Conservation (phyloP, 768 basidiomycete genomes). For the Boletus huronensis region DNA sequence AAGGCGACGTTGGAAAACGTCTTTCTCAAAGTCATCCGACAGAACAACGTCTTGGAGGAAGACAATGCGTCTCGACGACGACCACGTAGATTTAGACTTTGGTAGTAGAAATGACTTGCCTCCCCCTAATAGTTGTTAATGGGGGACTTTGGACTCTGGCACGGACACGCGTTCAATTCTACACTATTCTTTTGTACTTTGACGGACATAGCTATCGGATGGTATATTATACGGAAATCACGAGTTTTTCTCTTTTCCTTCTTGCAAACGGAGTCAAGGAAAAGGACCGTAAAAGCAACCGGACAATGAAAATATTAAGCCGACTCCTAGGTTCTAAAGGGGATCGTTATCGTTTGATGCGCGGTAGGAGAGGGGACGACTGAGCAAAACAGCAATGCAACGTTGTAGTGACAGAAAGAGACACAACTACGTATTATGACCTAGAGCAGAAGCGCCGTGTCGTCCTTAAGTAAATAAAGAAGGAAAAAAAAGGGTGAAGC, state of each 20-base stretch:
- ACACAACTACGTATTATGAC: conserved; percentile 29
- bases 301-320: conserved; percentile 21
- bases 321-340: conserved; percentile 20
- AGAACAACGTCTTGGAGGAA: conserved; percentile 55
- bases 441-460: conserved; percentile 22
- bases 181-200: neutral
- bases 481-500: conserved; percentile 4
- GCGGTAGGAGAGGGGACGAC: conserved; percentile 7
- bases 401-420: conserved; percentile 23
- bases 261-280: neutral
- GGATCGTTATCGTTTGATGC: conserved; percentile 28
- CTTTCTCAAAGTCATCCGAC: conserved; percentile 66
- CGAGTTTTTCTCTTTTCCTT: conserved; percentile 6
- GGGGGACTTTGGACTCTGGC: neutral
- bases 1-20: conserved; percentile 68
- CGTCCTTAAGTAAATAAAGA: conserved; percentile 25
- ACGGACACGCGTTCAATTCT: neutral
- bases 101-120: neutral
- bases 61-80: conserved; percentile 22
- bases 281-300: conserved; percentile 7
- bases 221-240: conserved; percentile 3
- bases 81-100: conserved; percentile 7
- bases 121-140: neutral
- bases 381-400: conserved; percentile 32
- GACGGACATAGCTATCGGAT: neutral